Evolutionary conservation across 2,329 filamentous ascomycete species (phyloP).

Genomic region (Beauveria rudraprayagi): DNA sequence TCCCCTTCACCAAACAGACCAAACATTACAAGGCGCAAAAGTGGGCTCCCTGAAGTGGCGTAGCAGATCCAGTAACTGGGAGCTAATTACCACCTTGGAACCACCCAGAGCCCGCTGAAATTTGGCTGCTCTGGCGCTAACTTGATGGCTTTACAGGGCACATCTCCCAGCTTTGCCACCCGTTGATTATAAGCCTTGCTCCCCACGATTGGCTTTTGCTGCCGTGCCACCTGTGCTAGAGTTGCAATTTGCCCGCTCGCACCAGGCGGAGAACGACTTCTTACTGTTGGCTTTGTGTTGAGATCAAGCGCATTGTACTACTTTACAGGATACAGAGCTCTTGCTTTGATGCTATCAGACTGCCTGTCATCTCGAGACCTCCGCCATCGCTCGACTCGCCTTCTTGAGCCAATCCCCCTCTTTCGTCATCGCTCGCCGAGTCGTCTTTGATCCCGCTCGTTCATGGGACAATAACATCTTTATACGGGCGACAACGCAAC

Average conservation of each 20-base stretch:
- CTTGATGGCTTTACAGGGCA: neutral
- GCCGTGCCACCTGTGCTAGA: neutral
- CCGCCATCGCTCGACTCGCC: neutral
- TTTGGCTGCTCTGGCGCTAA: neutral
- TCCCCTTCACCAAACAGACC: too few species aligned
- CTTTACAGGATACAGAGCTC: neutral
- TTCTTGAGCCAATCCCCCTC: neutral
- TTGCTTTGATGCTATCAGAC: neutral
- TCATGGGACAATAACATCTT: conserved; percentile 5
- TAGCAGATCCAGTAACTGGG: neutral
- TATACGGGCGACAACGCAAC: neutral
- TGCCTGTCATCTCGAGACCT: neutral
- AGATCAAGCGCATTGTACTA: neutral
- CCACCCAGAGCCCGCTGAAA: neutral
- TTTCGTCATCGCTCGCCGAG: conserved; percentile 1
- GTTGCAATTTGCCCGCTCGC: neutral
- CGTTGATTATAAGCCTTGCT: neutral
- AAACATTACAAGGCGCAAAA: neutral
- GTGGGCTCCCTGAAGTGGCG: neutral
- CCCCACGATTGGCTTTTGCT: conserved; percentile 1
- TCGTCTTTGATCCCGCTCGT: neutral
- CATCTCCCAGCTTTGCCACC: conserved; percentile 11
- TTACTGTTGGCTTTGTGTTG: neutral
- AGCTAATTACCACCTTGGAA: neutral
- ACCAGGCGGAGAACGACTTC: neutral